Conservation (phyloP, 2,329 filamentous ascomycete species). For the Pseudocercospora crystallina region DNA sequence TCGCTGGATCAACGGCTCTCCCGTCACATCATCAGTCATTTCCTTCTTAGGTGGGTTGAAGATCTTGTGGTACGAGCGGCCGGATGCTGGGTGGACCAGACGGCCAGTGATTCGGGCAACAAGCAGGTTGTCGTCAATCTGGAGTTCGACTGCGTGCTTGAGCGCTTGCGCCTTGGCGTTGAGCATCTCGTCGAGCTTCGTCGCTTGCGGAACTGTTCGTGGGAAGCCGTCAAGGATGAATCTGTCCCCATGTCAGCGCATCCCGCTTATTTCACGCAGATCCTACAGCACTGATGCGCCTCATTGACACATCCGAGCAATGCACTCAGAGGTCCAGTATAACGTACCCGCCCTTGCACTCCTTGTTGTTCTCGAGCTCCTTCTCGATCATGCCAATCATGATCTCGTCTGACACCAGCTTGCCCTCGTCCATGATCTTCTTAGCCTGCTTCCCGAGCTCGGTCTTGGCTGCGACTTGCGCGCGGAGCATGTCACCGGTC, state of each 20-base stretch:
- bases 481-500: slow-evolving; percentile 98
- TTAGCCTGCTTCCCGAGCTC: slow-evolving; percentile 91
- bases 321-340: neutral
- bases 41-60: slow-evolving; percentile 95
- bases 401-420: slow-evolving; percentile 96
- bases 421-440: slow-evolving; percentile 99
- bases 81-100: slow-evolving; percentile 91
- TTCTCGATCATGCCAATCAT: slow-evolving; percentile 99
- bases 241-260: slow-evolving; percentile 47
- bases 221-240: slow-evolving; percentile 99
- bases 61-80: slow-evolving; percentile 94
- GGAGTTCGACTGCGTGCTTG: slow-evolving; percentile 91
- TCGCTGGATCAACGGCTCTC: slow-evolving; percentile 93
- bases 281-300: no score
- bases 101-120: slow-evolving; percentile 96
- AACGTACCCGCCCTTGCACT: slow-evolving; percentile 92
- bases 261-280: no score
- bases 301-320: neutral
- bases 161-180: slow-evolving; percentile 73
- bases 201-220: slow-evolving; percentile 90
- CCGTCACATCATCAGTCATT: slow-evolving; percentile 96
- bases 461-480: slow-evolving; percentile 97
- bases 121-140: slow-evolving; percentile 92
- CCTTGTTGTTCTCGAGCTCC: slow-evolving; percentile 87
- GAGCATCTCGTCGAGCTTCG: slow-evolving; percentile 94